A percentile compares a stretch with the other conserved stretches of the same genome.
Conservation (phyloP, 139 green algal genomes). For the Micromonas pusilla region DNA sequence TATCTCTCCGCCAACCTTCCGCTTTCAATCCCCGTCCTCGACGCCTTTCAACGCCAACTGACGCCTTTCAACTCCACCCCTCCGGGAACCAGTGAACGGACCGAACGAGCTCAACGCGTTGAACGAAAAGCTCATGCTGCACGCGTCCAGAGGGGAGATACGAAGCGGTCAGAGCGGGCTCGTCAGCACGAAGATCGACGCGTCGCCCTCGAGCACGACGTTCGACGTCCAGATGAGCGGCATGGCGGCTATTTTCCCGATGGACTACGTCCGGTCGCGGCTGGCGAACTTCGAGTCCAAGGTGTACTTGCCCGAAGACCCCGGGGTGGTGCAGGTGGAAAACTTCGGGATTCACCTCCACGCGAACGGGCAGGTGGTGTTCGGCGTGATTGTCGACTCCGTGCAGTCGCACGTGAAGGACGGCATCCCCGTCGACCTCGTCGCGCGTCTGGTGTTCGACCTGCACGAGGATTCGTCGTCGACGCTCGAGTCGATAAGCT, state of each 20-base stretch:
- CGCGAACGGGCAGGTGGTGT: constrained; percentile 19
- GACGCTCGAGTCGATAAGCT: not conserved
- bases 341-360: constrained; percentile 32
- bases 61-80: no score
- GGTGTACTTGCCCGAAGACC: constrained; percentile 14
- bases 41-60: no score
- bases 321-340: constrained; percentile 27
- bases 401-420: constrained; percentile 13
- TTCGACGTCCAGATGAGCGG: not conserved
- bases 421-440: not conserved
- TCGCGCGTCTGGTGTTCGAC: constrained; percentile 18
- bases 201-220: not conserved
- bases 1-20: no score
- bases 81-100: no score
- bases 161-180: not conserved
- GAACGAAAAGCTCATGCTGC: not conserved
- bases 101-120: not conserved
- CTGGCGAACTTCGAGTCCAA: constrained; percentile 31
- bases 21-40: no score
- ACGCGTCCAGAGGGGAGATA: not conserved
- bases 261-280: not conserved
- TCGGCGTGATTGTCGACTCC: constrained; percentile 18
- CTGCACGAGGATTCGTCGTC: not conserved
- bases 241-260: not conserved
- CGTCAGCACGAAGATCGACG: not conserved